These are phyloP conservation scores for Hydrangea macrophylla DNA, from an alignment of 148 eudicot genomes.

Conservation along the genomic window DNA sequence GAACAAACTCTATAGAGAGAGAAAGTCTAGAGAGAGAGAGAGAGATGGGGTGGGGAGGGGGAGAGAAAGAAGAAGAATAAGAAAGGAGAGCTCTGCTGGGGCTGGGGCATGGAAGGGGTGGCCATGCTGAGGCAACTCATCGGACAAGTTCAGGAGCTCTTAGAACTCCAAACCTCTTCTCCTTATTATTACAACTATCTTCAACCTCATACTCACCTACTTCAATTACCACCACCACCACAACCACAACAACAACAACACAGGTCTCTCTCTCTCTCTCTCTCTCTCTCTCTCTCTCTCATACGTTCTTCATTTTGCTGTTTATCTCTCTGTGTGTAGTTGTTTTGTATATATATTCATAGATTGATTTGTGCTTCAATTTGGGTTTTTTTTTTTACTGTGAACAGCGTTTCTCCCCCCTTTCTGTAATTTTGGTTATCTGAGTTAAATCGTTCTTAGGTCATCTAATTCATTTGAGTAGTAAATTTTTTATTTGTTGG, in stretches of 20 bases:
- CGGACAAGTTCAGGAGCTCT: slow-evolving; percentile 54
- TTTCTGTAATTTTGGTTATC: not conserved
- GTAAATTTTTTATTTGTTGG: slow-evolving; percentile 12
- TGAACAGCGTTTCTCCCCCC: not conserved
- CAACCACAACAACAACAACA: slow-evolving; percentile 17
- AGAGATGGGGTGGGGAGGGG: slow-evolving; percentile 2
- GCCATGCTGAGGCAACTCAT: slow-evolving; percentile 75
- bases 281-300: not conserved
- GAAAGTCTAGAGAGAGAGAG: slow-evolving; percentile 4
- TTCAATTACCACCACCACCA: slow-evolving; percentile 17
- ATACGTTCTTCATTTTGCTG: not conserved
- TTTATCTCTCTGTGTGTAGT: not conserved
- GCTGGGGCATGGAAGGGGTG: slow-evolving; percentile 38
- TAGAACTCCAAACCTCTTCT: slow-evolving; percentile 39
- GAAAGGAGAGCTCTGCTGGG: too few relatives aligned
- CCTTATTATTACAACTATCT: slow-evolving; percentile 16
- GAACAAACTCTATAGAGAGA: slow-evolving; percentile 1
- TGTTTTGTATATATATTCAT: not conserved
- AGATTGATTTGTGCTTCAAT: slow-evolving; percentile 9
- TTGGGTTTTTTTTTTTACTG: not conserved
- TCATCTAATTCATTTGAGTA: not conserved
- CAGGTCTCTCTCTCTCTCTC: slow-evolving; percentile 24
- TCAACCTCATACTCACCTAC: slow-evolving; percentile 15
- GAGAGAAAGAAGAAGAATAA: not conserved
- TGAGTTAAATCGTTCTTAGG: not conserved